Base-by-base conservation (phyloP, 805 yeast genomes). In the Candida piceae region DNA sequence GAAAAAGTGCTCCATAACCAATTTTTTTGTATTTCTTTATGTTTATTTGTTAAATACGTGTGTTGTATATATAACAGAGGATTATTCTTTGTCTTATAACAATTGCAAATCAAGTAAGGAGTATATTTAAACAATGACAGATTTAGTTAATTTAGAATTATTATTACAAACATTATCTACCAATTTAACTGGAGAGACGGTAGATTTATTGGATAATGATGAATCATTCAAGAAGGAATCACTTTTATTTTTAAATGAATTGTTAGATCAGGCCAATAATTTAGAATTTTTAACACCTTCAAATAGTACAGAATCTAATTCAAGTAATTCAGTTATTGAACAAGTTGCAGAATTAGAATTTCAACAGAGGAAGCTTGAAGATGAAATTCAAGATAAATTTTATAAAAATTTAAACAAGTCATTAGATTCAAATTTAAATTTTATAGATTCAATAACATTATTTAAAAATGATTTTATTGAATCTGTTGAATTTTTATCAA, bases 331-430 rank as follows among this genome's bases (percentile, higher is more conserved):
- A 0, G 46, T 78, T 23, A 74, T 78, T 1, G 86, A 81, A 45
- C 88, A 80, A 50, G 78, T 83, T 29, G 89, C 89, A 0, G 90
- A 83, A 50, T 57, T 81, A 23, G 87, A 81, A 46, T 72, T 75
- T 19, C 44, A 64, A n/a, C 75, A 74, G 43, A 58, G 78, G 16
- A 52, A 58, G 1, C 50, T 74, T 15, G 81, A 78, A 41, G 49
- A 59, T 4, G 56, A 70, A 41, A 54, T 81, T 29, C 64, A 68
- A 6, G 63, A 65, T 30, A 55, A 63, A 3, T 50, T 68, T 6
- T 58, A 67, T 16, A 42, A 57, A 2, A 59, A 58, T 4, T 60
- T 81, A 15, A 75, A 74, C 30, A 57, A 69, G 37, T 68, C 77
- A 21, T 57, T 75, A 9, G 66, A 63, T 4, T 43, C 64, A 23